phyloP scores from a whole-genome alignment of 768 basidiomycete species.

The Tulasnella sp. region DNA sequence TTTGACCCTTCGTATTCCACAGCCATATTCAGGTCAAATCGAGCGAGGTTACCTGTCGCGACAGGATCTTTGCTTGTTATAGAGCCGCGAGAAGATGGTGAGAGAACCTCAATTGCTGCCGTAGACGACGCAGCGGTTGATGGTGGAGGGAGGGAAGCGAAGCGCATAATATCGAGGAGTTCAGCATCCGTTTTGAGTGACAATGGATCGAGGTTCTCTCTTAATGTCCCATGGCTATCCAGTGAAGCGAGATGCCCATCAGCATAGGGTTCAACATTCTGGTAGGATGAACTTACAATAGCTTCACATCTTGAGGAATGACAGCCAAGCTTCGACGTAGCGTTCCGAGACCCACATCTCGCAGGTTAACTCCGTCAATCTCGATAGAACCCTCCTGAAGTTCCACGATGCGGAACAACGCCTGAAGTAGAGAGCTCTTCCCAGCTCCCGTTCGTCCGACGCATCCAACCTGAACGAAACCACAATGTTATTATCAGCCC shows the following conservation, averaged over 20 bases:
- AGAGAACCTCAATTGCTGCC: not conserved
- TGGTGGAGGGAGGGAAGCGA: not conserved
- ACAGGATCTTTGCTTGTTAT: not conserved
- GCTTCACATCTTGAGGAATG: constrained; percentile 13
- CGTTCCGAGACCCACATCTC: constrained; percentile 1
- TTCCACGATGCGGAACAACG: constrained; percentile 12
- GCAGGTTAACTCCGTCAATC: constrained; percentile 12
- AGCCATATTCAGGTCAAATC: not conserved
- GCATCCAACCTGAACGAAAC: no score
- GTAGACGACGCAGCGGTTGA: not conserved
- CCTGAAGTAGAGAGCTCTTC: constrained; percentile 14
- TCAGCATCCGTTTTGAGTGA: not conserved
- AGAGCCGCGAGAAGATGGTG: not conserved
- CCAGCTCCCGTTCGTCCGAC: constrained; percentile 15
- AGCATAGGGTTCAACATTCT: not conserved
- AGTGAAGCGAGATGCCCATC: not conserved
- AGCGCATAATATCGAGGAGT: not conserved
- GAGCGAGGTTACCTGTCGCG: not conserved
- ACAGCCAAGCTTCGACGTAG: constrained; percentile 4
- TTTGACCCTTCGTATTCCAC: not conserved
- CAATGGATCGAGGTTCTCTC: constrained; percentile 89
- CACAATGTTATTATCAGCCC: constrained; percentile 47
- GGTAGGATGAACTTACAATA: not conserved
- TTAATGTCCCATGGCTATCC: constrained; percentile 38
- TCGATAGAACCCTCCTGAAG: constrained; percentile 1